phyloP scores from a whole-genome alignment of 1,139 yeast species.

The Barnettozyma hawaiiensis region DNA sequence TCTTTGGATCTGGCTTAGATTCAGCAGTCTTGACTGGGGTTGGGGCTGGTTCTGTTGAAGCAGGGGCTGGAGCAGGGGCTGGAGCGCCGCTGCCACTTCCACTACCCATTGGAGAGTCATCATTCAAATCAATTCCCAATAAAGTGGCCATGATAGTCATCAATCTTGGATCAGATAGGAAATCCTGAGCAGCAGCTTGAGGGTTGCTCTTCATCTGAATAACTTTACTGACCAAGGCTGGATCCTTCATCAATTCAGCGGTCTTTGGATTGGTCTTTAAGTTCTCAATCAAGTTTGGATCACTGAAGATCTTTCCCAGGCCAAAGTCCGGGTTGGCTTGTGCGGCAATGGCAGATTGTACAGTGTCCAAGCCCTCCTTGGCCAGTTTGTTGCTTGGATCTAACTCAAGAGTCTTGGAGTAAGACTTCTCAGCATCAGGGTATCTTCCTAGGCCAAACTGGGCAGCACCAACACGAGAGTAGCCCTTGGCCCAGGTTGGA shows the following conservation, averaged over 20 bases:
- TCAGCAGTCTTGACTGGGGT: slow-evolving; percentile 10
- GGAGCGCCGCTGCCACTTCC: slow-evolving; percentile 18
- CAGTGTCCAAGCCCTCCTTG: slow-evolving; percentile 69
- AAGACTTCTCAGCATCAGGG: slow-evolving; percentile 63
- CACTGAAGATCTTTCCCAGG: slow-evolving; percentile 67
- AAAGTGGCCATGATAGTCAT: slow-evolving; percentile 85
- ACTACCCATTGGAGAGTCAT: slow-evolving; percentile 29
- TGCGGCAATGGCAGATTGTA: slow-evolving; percentile 36
- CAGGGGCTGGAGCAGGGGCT: slow-evolving; percentile 14
- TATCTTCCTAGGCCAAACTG: slow-evolving; percentile 76
- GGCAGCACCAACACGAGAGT: slow-evolving; percentile 92
- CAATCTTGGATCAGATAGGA: slow-evolving; percentile 75
- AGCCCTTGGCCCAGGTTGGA: slow-evolving; percentile 90
- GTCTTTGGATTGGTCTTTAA: slow-evolving; percentile 85
- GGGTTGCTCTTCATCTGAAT: slow-evolving; percentile 67
- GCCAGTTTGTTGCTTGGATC: slow-evolving; percentile 87
- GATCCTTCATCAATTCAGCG: slow-evolving; percentile 80
- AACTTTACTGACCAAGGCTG: slow-evolving; percentile 71
- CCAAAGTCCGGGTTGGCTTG: slow-evolving; percentile 62
- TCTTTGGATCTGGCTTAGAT: slow-evolving; percentile 20
- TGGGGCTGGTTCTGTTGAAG: slow-evolving; percentile 9
- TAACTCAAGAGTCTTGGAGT: slow-evolving; percentile 74
- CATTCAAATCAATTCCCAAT: slow-evolving; percentile 74
- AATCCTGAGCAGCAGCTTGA: slow-evolving; percentile 53
- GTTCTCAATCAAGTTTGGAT: slow-evolving; percentile 72